Base-by-base conservation (phyloP, 2,329 filamentous ascomycete species). In the Rachicladosporium sp. region DNA sequence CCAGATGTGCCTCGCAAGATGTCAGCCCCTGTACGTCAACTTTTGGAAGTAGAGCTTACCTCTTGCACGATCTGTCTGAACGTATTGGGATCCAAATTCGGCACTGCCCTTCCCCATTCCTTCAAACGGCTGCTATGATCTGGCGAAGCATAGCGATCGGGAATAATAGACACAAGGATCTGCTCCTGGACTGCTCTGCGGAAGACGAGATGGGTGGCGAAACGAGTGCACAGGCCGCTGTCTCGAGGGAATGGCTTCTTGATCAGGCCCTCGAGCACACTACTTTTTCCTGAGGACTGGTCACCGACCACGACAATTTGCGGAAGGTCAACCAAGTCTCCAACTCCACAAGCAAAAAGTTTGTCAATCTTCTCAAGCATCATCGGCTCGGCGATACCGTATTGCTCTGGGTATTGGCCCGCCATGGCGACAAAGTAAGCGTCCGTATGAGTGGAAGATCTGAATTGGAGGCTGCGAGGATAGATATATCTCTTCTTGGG, bases 241-340 rank as follows among this genome's bases (percentile, higher is more conserved):
- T 74, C 70, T 5, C 68, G 59, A 0, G 73, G 71, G 29, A 80
- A 76, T 0, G 65, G 65, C 40, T 47, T 48, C 8, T 69, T 65
- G 0, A 74, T 74, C 29, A 81, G 71, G 1, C 76, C 77, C 45
- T 80, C 72, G 0, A 81, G 65, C 0, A 80, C 73, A 1, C 72
- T 78, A 10, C 69, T 75, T 50, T 80, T 80, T 2, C 76, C 76
- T 1, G 68, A 67, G 0, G 71, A 76, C 41, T 76, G 73, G 33
- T 76, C 71, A 4, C 77, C 75, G n/a, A 74, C 70, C 4, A 78
- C 74, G 6, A 79, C 66, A 30, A 57, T 48, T 35, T 56, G 50
- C 4, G 62, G 55, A 1, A 63, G 47, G 3, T 46, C 43, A 4
- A 56, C 44, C 7, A 53, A 45, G 6, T 59, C 52, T 12, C 50